Percentiles rank a stretch among this genome's conserved stretches.
Conservation (phyloP, 179 eudicot genomes). For the Beta macrorhiza region DNA sequence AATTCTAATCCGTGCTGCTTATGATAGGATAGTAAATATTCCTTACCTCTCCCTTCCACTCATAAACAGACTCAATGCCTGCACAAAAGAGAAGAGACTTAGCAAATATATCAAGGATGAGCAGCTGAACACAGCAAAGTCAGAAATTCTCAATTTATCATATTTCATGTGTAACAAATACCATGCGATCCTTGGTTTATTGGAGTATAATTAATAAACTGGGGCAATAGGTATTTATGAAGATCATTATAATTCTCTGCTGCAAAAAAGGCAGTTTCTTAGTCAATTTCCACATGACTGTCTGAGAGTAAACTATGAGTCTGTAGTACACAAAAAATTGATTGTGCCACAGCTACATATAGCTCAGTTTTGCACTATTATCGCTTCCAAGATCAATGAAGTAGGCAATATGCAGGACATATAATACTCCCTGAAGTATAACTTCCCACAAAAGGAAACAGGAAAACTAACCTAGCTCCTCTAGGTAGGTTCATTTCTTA, state of each 20-base stretch:
- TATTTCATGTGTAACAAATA: background rate
- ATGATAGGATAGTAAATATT: background rate
- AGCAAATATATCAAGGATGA: background rate
- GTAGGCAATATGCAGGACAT: background rate
- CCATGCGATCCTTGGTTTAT: background rate
- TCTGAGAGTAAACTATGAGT: background rate
- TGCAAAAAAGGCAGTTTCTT: background rate
- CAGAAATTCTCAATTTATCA: background rate
- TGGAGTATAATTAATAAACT: background rate
- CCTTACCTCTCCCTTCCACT: slow-evolving; percentile 93
- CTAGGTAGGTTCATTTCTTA: background rate
- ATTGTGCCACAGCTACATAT: background rate
- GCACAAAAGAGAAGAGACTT: slow-evolving; percentile 29
- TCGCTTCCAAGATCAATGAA: background rate
- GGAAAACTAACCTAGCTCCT: background rate
- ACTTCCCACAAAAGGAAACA: background rate
- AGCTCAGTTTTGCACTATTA: background rate
- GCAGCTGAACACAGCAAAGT: background rate
- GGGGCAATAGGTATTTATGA: background rate
- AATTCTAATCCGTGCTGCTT: background rate
- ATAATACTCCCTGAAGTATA: background rate
- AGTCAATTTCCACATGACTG: background rate
- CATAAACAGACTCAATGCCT: slow-evolving; percentile 90
- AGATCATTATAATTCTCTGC: background rate
- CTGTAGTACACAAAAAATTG: background rate